Conservation (phyloP, 2,329 filamentous ascomycete species). For the Pseudocercospora pini-densiflorae region DNA sequence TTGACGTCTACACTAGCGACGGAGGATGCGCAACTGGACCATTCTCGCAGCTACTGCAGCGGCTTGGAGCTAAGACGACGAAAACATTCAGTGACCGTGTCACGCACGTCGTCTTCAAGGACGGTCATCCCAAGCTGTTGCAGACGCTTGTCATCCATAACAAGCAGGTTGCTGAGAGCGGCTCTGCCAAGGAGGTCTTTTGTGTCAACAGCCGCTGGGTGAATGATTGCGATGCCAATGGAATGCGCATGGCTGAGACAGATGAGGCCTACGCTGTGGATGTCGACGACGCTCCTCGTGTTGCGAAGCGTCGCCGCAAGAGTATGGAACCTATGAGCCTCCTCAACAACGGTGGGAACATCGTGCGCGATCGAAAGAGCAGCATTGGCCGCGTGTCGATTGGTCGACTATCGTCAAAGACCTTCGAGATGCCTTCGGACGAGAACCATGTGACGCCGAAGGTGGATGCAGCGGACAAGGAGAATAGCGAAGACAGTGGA, state of each 20-base stretch:
- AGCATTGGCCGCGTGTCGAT: constrained; percentile 35
- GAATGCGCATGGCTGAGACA: constrained; percentile 37
- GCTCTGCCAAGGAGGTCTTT: constrained; percentile 34
- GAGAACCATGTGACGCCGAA: constrained; percentile 16
- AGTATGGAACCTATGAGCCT: constrained; percentile 43
- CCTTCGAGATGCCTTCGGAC: constrained; percentile 5
- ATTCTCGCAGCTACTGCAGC: constrained; percentile 41
- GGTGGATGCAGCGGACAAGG: constrained; percentile 27
- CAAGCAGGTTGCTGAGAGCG: constrained; percentile 33
- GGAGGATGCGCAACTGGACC: constrained; percentile 41
- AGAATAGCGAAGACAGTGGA: constrained; percentile 32
- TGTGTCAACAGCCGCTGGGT: constrained; percentile 46
- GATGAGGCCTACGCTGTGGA: constrained; percentile 42
- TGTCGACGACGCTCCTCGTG: constrained; percentile 37
- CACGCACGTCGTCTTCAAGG: constrained; percentile 45
- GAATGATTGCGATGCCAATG: constrained; percentile 40
- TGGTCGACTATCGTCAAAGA: constrained; percentile 28
- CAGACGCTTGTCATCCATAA: constrained; percentile 40
- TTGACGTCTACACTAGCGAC: constrained; percentile 44
- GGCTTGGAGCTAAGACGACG: constrained; percentile 42
- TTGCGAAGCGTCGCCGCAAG: constrained; percentile 41
- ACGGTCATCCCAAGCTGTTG: constrained; percentile 42
- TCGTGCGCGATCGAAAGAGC: constrained; percentile 38
- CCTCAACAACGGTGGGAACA: constrained; percentile 38
- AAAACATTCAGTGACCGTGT: constrained; percentile 43